These are phyloP conservation scores for Rubroboletus pulcherrimus DNA, from an alignment of 768 basidiomycete species.

Conservation along the genomic window DNA sequence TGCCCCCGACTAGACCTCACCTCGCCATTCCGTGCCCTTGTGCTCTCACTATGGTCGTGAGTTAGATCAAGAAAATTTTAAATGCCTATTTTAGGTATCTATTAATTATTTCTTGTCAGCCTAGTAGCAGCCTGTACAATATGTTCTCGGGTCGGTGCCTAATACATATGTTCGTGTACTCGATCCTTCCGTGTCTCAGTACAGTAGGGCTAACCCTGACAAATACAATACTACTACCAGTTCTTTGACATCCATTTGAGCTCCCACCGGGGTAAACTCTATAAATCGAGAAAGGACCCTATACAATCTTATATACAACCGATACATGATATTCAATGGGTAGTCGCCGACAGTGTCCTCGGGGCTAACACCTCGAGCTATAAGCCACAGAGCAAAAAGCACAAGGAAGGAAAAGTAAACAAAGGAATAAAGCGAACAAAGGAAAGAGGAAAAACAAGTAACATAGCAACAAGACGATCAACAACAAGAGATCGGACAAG, in stretches of 20 bases:
- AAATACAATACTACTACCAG: neutral
- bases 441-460: neutral
- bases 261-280: neutral
- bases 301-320: conserved; percentile 7
- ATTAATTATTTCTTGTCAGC: neutral
- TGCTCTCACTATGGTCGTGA: no score
- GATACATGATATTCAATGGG: neutral
- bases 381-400: neutral
- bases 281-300: neutral
- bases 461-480: neutral
- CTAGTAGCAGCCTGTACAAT: no score
- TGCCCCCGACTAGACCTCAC: no score
- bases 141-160: neutral
- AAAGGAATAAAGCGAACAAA: neutral
- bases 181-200: no score
- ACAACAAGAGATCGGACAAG: neutral
- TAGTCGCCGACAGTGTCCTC: neutral
- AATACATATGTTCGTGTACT: no score
- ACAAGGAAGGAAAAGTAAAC: neutral
- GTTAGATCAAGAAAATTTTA: no score
- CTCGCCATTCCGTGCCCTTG: no score
- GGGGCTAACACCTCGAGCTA: conserved; percentile 1
- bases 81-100: neutral
- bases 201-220: neutral
- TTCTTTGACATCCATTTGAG: no score